These are phyloP conservation scores for Saccharomyces paradoxus DNA, from an alignment of 805 yeast genomes.

Conservation along the genomic window DNA sequence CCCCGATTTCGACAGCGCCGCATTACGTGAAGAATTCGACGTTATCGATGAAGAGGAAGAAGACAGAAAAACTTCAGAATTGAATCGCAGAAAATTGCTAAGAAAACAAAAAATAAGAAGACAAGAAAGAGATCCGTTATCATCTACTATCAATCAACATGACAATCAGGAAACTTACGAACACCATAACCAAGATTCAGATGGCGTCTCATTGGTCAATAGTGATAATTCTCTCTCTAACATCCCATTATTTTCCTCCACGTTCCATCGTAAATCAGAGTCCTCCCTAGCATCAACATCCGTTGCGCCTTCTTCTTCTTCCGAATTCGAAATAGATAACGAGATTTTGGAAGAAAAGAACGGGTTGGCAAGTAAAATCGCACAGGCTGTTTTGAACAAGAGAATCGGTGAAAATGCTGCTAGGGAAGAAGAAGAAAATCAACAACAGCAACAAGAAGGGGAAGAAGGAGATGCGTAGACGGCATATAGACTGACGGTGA, in stretches of 20 bases:
- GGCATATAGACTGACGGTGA: not conserved
- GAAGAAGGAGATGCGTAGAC: not conserved
- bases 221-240: constrained; percentile 34
- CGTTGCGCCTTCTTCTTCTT: constrained; percentile 13
- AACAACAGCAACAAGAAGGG: not conserved
- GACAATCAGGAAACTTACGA: constrained; percentile 17
- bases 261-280: constrained; percentile 20
- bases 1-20: constrained; percentile 64
- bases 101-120: constrained; percentile 17
- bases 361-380: constrained; percentile 17
- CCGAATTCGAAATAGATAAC: constrained; percentile 19
- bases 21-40: constrained; percentile 16
- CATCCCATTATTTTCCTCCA: constrained; percentile 38
- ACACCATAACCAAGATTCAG: constrained; percentile 38
- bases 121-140: constrained; percentile 1
- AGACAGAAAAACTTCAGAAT: constrained; percentile 31
- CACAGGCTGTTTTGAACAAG: constrained; percentile 22
- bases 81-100: constrained; percentile 32
- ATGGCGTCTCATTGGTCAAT: constrained; percentile 36
- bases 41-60: constrained; percentile 25
- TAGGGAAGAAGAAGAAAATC: not conserved
- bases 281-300: constrained; percentile 26
- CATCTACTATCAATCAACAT: not conserved
- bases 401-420: constrained; percentile 5
- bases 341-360: constrained; percentile 5